A percentile compares a stretch with the other conserved stretches of the same genome.
These are phyloP conservation scores for Pisolithus sp. DNA, from an alignment of 768 basidiomycete genomes.

Conservation along the genomic window DNA sequence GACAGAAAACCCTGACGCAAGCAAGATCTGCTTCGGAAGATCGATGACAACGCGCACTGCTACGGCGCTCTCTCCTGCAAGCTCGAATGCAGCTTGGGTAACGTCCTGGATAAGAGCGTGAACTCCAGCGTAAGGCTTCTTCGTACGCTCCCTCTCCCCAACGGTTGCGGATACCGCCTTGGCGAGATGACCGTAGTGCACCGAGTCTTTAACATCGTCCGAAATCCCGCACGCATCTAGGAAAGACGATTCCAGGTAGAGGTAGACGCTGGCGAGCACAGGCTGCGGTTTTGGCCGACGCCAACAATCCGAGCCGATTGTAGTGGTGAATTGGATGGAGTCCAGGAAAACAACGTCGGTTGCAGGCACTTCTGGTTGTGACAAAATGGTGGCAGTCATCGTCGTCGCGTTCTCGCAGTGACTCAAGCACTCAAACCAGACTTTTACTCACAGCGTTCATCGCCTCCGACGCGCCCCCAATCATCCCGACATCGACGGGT, in stretches of 20 bases:
- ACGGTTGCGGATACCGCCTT: slow-evolving; percentile 38
- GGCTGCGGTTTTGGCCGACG: slow-evolving; percentile 42
- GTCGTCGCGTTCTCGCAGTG: neutral
- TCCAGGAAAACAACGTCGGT: slow-evolving; percentile 43
- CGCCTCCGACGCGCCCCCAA: too few species aligned
- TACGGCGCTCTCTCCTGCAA: slow-evolving; percentile 31
- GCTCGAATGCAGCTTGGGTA: slow-evolving; percentile 29
- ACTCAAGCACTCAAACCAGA: too few species aligned
- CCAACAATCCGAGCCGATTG: slow-evolving; percentile 50
- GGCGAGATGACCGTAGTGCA: slow-evolving; percentile 61
- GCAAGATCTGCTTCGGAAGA: slow-evolving; percentile 46
- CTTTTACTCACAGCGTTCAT: too few species aligned
- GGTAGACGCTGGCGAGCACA: slow-evolving; percentile 39
- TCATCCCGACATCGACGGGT: too few species aligned
- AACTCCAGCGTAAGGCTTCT: slow-evolving; percentile 22
- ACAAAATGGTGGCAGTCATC: neutral
- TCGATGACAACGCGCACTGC: slow-evolving; percentile 38
- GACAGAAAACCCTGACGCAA: slow-evolving; percentile 39
- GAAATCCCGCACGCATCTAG: slow-evolving; percentile 40
- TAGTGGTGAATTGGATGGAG: slow-evolving; percentile 34
- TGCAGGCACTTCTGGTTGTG: neutral
- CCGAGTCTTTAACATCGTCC: slow-evolving; percentile 49
- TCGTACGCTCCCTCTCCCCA: slow-evolving; percentile 1
- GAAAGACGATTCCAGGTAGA: slow-evolving; percentile 36
- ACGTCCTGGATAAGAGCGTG: slow-evolving; percentile 32